phyloP scores from a whole-genome alignment of 106 monocot genomes.

The Phalaenopsis equestris region DNA sequence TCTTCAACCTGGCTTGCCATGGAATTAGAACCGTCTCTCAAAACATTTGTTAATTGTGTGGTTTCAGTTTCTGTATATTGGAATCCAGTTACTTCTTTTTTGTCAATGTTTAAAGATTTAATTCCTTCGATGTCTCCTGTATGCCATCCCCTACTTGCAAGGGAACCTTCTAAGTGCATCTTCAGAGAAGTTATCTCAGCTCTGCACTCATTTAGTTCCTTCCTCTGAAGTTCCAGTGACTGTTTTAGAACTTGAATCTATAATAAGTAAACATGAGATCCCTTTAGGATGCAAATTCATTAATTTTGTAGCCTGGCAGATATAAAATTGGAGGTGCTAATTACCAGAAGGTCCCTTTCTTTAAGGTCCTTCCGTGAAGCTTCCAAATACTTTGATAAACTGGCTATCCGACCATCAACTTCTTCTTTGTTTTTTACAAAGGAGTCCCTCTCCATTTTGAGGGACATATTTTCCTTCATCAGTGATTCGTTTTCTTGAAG shows the following conservation, averaged over 20 bases:
- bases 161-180: slow-evolving; percentile 87
- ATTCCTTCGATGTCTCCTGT: slow-evolving; percentile 23
- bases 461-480: slow-evolving; percentile 58
- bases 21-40: slow-evolving; percentile 7
- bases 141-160: slow-evolving; percentile 32
- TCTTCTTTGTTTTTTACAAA: slow-evolving; percentile 56
- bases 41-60: slow-evolving; percentile 4
- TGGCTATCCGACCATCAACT: slow-evolving; percentile 44
- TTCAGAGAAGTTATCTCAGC: slow-evolving; percentile 94
- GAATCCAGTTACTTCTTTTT: slow-evolving; percentile 22
- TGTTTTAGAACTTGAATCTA: slow-evolving; percentile 81
- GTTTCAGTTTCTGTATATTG: slow-evolving; percentile 15
- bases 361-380: slow-evolving; percentile 72
- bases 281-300: background rate
- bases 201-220: slow-evolving; percentile 85
- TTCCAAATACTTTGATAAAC: slow-evolving; percentile 62
- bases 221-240: slow-evolving; percentile 71
- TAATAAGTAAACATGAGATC: slow-evolving; percentile 4
- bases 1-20: slow-evolving; percentile 18
- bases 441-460: slow-evolving; percentile 53
- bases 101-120: slow-evolving; percentile 17
- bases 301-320: background rate
- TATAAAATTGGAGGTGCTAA: background rate
- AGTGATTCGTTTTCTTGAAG: slow-evolving; percentile 71
- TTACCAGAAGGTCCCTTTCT: slow-evolving; percentile 81